Evolutionary conservation across 495 filamentous ascomycete species (phyloP), one percentile per base, ranked within the genome.

Genomic region (Friedmanniomyces endolithicus): DNA sequence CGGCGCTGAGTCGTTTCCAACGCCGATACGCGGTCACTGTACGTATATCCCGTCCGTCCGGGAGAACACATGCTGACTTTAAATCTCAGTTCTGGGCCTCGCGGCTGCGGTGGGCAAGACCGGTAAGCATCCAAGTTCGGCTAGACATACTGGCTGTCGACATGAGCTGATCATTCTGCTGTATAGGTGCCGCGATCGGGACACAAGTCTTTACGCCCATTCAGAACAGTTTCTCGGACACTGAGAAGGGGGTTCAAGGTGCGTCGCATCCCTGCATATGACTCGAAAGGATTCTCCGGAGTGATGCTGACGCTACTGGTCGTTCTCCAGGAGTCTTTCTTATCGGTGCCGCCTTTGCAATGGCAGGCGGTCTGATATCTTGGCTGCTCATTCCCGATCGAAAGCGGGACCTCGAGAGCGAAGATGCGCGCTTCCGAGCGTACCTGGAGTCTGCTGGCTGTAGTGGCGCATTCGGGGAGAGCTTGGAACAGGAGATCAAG

Each of bases 61-160:
- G 22, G 23, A 16, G 24, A 27, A 6, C 23, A 14, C 4, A 48
- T 16, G 22, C 19, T 29, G 45, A 48, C 45, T 14, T n/a, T 19
- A 27, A 3, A 16, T 41, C 39, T 3, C 27, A 31, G 27, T 72
- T 44, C 62, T 75, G 1, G 74, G 74, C 1, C 64, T 75, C 49
- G 73, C 70, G 1, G 74, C 74, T 1, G 74, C 74, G 0, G 60
- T 73, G 16, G 72, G 72, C 4, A 78, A 76, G 49, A 73, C 73
- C 0, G 75, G 27, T 31, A 31, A 31, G 27, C 27, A 3, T 4
- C 3, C 27, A 31, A 31, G 9, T 31, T 3, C n/a, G n/a, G n/a
- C n/a, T n/a, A n/a, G n/a, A n/a, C n/a, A n/a, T n/a, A n/a, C n/a
- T n/a, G n/a, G n/a, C n/a, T n/a, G n/a, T n/a, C n/a, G n/a, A n/a